Base-by-base conservation (phyloP, 1,284 basidiomycete genomes). In the Calocybe gambosa region DNA sequence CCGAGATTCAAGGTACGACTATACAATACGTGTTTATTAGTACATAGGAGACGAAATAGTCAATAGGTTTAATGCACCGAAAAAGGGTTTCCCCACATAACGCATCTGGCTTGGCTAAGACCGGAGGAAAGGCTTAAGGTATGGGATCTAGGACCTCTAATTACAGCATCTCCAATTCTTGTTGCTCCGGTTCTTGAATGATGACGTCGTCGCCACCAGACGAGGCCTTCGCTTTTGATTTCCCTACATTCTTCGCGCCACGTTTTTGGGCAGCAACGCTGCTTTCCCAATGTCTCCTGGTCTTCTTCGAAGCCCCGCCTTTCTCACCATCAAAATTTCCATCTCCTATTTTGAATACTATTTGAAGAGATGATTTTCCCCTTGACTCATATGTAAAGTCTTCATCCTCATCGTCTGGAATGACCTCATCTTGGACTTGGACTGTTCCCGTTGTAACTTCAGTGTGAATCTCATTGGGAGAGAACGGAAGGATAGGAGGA, bases 391-490 rank as follows among this genome's bases (percentile, higher is more conserved):
- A 79, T 7, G 66, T 69, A 48, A 85, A 73, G 47, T 88, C 82
- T 45, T 85, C 82, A 43, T 85, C 82, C 29, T 87, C 85, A 50
- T 87, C 82, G 9, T 83, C 81, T 1, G 85, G 85, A 13, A 83
- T 62, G 16, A 93, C 58, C 64, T 93, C 89, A 53, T 94, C 92
- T 45, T 81, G 74, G 34, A 91, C 82, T 51, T 85, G 80, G 19
- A 84, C 75, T 0, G 85, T 91, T 1, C 85, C 85, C 0, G 91
- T 93, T 12, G 67, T 68, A 26, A 89, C 70, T 55, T 89, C 78
- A 29, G 78, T 78, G 36, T 70, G 73, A 26, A 93, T 79, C 57
- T 89, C 78, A 51, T 81, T 70, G 42, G 67, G 55, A 0, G 80
- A 58, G 59, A 77, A 90, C 0, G 90, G 89, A 16, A 94, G 72